phyloP scores from a whole-genome alignment of 2,329 filamentous ascomycete genomes.

The Talaromyces marneffei region DNA sequence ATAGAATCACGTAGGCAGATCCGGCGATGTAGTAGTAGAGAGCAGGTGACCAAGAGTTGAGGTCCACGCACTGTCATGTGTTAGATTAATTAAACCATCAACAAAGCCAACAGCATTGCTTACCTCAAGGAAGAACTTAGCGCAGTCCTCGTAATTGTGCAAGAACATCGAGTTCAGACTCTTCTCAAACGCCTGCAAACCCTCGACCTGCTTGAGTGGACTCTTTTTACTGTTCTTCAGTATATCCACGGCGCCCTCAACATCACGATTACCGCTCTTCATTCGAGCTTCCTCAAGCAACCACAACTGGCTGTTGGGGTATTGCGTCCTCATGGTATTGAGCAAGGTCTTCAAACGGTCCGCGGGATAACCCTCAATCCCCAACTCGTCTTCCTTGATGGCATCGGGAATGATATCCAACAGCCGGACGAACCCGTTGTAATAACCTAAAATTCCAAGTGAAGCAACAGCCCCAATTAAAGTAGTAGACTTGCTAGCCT shows the following conservation, averaged over 20 bases:
- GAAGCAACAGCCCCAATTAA: slow-evolving; percentile 89
- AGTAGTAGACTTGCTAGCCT: slow-evolving; percentile 76
- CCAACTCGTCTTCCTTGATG: slow-evolving; percentile 41
- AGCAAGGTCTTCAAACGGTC: slow-evolving; percentile 63
- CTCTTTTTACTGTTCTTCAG: slow-evolving; percentile 56
- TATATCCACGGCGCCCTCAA: slow-evolving; percentile 63
- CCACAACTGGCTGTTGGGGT: slow-evolving; percentile 81
- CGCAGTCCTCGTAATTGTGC: slow-evolving; percentile 69
- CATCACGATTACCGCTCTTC: slow-evolving; percentile 59
- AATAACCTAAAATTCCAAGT: slow-evolving; percentile 74
- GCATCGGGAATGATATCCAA: slow-evolving; percentile 74
- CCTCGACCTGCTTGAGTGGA: slow-evolving; percentile 81
- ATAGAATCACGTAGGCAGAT: slow-evolving; percentile 71
- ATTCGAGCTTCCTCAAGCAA: slow-evolving; percentile 79
- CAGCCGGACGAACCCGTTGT: slow-evolving; percentile 78
- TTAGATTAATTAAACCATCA: not conserved
- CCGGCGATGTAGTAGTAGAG: slow-evolving; percentile 88
- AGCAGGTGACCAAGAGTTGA: slow-evolving; percentile 87
- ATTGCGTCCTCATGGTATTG: slow-evolving; percentile 65
- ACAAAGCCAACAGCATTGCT: slow-evolving; percentile 14
- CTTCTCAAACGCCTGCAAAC: slow-evolving; percentile 78
- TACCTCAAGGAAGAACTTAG: slow-evolving; percentile 64
- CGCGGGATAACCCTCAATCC: slow-evolving; percentile 65
- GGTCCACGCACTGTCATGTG: slow-evolving; percentile 56
- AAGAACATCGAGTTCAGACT: slow-evolving; percentile 71